Evolutionary conservation across 768 basidiomycete genomes (phyloP), one percentile per base, ranked within the genome.

Genomic region (Mycena epipterygia): DNA sequence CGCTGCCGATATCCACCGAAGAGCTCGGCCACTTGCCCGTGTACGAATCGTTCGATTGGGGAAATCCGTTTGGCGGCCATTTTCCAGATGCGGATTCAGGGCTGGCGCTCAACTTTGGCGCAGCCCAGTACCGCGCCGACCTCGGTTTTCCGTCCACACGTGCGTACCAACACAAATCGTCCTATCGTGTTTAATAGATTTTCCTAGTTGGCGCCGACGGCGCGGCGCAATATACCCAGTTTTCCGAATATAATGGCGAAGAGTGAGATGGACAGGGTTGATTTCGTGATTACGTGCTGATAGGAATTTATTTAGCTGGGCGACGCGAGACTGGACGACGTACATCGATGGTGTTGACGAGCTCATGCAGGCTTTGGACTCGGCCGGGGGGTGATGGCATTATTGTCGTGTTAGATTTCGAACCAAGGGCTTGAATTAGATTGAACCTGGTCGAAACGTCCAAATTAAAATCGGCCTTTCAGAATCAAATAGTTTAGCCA

Each of bases 11-110:
- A n/a, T 83, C 84, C 70, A 86, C 79, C 66, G 81, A 84, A 29
- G 84, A 86, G 46, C 73, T 86, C 17, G 85, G 84, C 2, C 75
- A 83, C n/a, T 68, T 86, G 17, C 85, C 85, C 0, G 57, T 85
- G 17, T 83, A 86, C 13, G 37, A 68, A 17, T 59, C 71, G 5
- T 68, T 68, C 21, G 71, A 73, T 33, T 64, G 68, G 68, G 41
- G 61, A 11, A 13, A 59, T 7, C 37, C 56, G 2, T 53, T 64
- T n/a, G 61, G 30, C 41, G 37, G 4, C 41, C 35, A 29, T 25
- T 5, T 33, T 35, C n/a, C n/a, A n/a, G n/a, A n/a, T n/a, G n/a
- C n/a, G 33, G n/a, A 17, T 12, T 23, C 27, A 12, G 16, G 2
- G 25, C 5, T 32, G 32, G 27, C 52, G 39, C 48, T 62, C 44